Base-by-base conservation (phyloP, 345 rosid genomes). In the Eucalyptus regnans region DNA sequence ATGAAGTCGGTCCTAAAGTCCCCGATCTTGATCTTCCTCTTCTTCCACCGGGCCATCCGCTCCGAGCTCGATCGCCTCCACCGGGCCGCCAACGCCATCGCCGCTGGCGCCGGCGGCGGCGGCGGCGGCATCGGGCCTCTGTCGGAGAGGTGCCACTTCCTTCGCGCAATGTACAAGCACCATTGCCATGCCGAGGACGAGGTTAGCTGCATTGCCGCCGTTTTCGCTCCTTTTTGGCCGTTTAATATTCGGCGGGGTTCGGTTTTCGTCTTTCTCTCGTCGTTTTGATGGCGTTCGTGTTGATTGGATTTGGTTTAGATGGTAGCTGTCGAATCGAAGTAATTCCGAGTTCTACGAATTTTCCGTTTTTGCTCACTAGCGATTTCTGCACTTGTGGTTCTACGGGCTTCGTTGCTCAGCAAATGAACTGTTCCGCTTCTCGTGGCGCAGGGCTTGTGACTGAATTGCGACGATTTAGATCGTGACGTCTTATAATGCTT, bases 171-270 rank as follows among this genome's bases (percentile, higher is more conserved):
- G 93, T 97, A 95, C 87, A 93, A 91, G 93, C 96, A 97, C 68
- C 99, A 97, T 90, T 95, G 95, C 91, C 91, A 91, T 93, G 98
- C 99, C 83, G 99, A 97, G 87, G 99, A 97, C 85, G 98, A 97
- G 98, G 99, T 96, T 29, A 51, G 52, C 12, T 27, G 50, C 66
- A 51, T 46, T 33, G 22, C 17, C 50, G 52, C 48, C 79, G 62
- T 64, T 6, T 27, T 8, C 86, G 22, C 23, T n/a, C 14, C 58
- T 44, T 54, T 37, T 83, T 83, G 50, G 33, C 29, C 1, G 50
- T 54, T 33, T 54, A 56, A 23, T 22, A 56, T 41, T 41, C 15
- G 83, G 48, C 83, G 83, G 83, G 83, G 8, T 76, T 76, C 43
- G 27, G 7, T 37, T 20, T 11, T 37, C 62, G 83, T 76, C 83